phyloP scores from a whole-genome alignment of 2,329 filamentous ascomycete species.

The Venturia pyrina region DNA sequence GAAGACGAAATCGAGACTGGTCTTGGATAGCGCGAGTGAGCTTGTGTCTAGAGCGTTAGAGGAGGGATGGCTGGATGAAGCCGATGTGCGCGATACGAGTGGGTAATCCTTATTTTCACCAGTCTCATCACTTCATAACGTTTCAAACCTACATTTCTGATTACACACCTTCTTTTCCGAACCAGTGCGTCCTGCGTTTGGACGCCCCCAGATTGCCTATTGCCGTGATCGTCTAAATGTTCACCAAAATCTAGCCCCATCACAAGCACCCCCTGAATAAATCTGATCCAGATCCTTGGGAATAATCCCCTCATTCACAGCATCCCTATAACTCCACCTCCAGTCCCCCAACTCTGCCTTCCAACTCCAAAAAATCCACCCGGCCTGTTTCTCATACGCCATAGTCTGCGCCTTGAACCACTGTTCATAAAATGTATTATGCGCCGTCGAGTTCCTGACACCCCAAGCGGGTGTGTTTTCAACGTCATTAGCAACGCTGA shows the following conservation, averaged over 20 bases:
- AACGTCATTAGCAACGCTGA: conserved; percentile 41
- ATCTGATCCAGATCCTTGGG: conserved; percentile 20
- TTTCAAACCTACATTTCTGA: not conserved
- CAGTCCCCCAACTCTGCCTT: conserved; percentile 41
- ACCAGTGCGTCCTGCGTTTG: not conserved
- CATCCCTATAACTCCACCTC: conserved; percentile 41
- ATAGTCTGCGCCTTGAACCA: conserved; percentile 50
- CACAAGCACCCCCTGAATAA: not conserved
- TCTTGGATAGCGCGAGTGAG: conserved; percentile 8
- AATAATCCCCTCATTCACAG: conserved; percentile 31
- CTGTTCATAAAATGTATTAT: conserved; percentile 41
- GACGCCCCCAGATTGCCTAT: no score
- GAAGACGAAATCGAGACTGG: not conserved
- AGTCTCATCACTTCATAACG: not conserved
- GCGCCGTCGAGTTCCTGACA: conserved; percentile 18
- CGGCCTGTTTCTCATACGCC: conserved; percentile 43
- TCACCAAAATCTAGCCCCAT: not conserved
- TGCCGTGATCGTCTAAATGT: no score
- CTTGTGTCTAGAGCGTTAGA: conserved; percentile 13
- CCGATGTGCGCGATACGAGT: conserved; percentile 12
- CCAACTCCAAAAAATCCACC: conserved; percentile 55
- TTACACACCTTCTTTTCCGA: not conserved
- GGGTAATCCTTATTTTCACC: not conserved
- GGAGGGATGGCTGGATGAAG: conserved; percentile 13
- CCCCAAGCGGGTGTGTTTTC: conserved; percentile 37